Base-by-base conservation (phyloP, 805 yeast species). In the Candida nonsorbophila region DNA sequence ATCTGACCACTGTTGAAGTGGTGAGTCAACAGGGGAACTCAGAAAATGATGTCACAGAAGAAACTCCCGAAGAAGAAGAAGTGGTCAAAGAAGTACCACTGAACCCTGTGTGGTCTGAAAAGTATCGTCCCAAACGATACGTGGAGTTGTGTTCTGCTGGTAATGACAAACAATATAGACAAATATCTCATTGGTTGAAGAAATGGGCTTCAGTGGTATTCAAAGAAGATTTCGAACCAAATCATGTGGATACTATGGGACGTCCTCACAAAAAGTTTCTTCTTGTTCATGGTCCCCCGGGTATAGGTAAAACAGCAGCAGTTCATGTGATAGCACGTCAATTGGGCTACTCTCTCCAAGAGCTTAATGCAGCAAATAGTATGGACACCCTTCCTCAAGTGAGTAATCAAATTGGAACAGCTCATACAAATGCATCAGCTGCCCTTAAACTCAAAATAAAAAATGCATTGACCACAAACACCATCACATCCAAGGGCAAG, bases 251-350 rank as follows among this genome's bases (percentile, higher is more conserved):
- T 39, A 21, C 34, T 4, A 41, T 54, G 26, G 67, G 65, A 5
- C 36, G 69, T 9, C 68, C 67, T 5, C 58, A 53, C 10, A 69
- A 69, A 29, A 80, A 75, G 39, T 67, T 92, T 0, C 49, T 92
- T 13, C 58, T 92, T 22, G 70, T 92, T 7, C 86, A 81, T 49
- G 98, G 98, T 0, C 92, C 95, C 0, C 87, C 95, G 0, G 98
- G 98, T 2, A 68, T 82, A 11, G 98, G 98, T 7, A 90, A 90
- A 49, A 88, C 97, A 0, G 74, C 92, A 0, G 79, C 87, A 2
- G 85, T 90, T 0, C 96, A 88, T 47, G 74, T 86, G 1, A 69
- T 87, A 20, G 92, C 95, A 3, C 69, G 67, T 25, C 95, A 84
- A 40, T 72, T 84, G 22, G 94, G 94, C 0, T 90, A 83, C 50